phyloP scores from a whole-genome alignment of 495 filamentous ascomycete species.

The Penicillium silybi region DNA sequence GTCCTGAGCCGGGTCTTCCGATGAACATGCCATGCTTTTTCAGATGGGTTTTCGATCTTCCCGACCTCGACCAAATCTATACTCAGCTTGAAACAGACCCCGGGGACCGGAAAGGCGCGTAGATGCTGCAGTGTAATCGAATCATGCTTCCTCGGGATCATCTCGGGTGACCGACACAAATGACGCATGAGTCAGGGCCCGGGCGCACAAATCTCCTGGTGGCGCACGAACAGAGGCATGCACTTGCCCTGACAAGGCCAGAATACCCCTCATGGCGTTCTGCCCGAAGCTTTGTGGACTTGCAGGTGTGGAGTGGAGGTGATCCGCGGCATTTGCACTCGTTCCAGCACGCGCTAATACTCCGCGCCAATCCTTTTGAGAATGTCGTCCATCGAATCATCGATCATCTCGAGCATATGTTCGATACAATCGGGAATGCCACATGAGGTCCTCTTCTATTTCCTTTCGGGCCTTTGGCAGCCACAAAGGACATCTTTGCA shows the following conservation, averaged over 20 bases:
- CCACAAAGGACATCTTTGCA: constrained; percentile 20
- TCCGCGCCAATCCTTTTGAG: no score
- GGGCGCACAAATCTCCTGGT: background rate
- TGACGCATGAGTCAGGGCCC: background rate
- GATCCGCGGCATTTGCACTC: constrained; percentile 55
- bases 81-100: no score
- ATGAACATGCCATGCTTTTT: background rate
- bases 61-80: no score
- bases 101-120: no score
- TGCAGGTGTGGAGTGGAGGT: constrained; percentile 38
- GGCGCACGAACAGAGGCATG: background rate
- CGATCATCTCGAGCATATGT: constrained; percentile 16
- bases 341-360: no score
- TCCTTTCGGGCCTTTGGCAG: constrained; percentile 12
- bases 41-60: background rate
- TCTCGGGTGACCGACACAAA: background rate
- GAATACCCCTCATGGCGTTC: background rate
- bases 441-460: constrained; percentile 15
- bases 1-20: background rate
- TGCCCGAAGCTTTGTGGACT: background rate
- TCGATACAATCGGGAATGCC: constrained; percentile 29
- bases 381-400: constrained; percentile 40
- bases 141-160: background rate
- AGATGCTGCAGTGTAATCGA: background rate
- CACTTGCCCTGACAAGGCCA: background rate